A percentile compares a stretch with the other conserved stretches of the same genome.
Conservation (phyloP, 305 asterid species). For the Lippia alba region DNA sequence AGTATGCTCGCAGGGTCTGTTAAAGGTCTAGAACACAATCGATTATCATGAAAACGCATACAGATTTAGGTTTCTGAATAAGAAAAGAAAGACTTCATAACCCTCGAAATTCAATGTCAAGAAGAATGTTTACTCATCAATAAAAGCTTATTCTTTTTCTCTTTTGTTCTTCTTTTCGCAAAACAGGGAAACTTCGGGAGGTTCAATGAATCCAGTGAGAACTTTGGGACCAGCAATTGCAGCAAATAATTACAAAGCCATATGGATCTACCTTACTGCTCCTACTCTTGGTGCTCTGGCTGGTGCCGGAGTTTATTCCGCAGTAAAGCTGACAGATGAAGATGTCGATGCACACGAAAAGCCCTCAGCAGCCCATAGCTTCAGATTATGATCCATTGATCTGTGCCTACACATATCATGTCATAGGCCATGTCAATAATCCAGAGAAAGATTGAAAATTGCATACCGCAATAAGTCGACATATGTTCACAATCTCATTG, state of each 20-base stretch:
- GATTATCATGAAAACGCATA: neutral
- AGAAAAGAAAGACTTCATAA: neutral
- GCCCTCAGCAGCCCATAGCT: constrained; percentile 32
- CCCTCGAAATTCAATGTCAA: constrained; percentile 9
- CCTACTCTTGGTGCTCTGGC: constrained; percentile 61
- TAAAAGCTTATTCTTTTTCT: neutral
- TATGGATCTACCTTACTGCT: constrained; percentile 67
- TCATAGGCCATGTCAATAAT: neutral
- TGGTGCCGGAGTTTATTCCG: constrained; percentile 66
- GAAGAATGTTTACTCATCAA: neutral
- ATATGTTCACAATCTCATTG: constrained; percentile 4
- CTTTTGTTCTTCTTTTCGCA: neutral
- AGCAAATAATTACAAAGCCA: constrained; percentile 53
- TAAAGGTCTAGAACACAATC: neutral
- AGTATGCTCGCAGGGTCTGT: constrained; percentile 13
- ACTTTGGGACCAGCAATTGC: constrained; percentile 35
- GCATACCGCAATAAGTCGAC: constrained; percentile 10
- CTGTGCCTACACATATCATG: constrained; percentile 4
- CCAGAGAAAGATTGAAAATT: neutral
- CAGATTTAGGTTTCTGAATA: neutral
- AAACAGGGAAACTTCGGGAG: constrained; percentile 28
- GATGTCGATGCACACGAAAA: constrained; percentile 30
- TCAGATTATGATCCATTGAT: constrained; percentile 26
- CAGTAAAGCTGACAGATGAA: constrained; percentile 56
- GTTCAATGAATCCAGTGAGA: constrained; percentile 34